Base-by-base conservation (phyloP, 495 filamentous ascomycete genomes). In the Hypoxylon trugodes region DNA sequence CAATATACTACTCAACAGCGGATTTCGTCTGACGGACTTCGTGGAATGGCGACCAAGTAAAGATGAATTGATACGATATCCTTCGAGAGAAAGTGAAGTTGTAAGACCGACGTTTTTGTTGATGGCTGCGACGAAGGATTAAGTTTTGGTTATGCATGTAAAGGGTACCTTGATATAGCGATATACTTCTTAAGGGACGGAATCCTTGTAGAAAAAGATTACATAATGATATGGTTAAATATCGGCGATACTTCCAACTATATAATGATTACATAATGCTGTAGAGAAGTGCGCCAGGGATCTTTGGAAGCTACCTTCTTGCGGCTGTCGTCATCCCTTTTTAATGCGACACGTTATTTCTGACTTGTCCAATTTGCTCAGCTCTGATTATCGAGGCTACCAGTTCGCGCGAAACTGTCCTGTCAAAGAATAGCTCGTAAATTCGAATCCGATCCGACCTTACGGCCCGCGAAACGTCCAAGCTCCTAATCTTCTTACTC, bases 1-100 rank as follows among this genome's bases (percentile, higher is more conserved):
- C 55, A 71, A 68, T 18, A 58, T 70, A 4, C 38, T 79, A 19
- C 46, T 79, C n/a, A 58, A 52, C 21, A 68, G 57, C 12, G 68
- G 69, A 10, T 71, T 79, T 52, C 55, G 49, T 40, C 50, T 79
- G n/a, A 69, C 69, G 24, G 61, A 68, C 35, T 69, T 76, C 12
- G 41, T 71, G 25, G 76, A 77, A 55, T 77, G 76, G 75, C 47
- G 41, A 32, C 64, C 64, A 22, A 50, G 50, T 3, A 41, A 57
- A 40, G 53, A 67, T 19, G 63, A 66, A 10, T 15, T 63, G 10
- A 30, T 37, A 13, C 28, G 12, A 7, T 16, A 56, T 36, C 67
- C 63, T 13, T 10, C 26, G 9, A 43, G 52, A 42, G 58, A 65
- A 10, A 52, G 32, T 5, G 67, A 64, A 25, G 6, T 60, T 13